Evolutionary conservation across 495 filamentous ascomycete species (phyloP).

Genomic region (Delitschia confertaspora): DNA sequence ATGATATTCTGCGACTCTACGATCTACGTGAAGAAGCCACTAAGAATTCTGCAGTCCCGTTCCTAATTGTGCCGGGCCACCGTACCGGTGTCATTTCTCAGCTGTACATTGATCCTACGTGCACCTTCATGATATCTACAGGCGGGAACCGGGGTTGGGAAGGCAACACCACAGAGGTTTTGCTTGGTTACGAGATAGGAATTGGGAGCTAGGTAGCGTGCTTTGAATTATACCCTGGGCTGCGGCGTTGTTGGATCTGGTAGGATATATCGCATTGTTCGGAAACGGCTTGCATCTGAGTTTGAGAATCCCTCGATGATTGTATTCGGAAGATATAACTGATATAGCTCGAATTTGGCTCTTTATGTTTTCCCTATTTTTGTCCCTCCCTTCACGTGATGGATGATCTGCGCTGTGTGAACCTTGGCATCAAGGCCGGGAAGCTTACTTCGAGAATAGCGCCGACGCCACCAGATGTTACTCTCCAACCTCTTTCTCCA

Average conservation of each 20-base stretch:
- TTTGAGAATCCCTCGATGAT: too few relatives aligned
- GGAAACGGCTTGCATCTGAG: too few relatives aligned
- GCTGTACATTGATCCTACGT: constrained; percentile 78
- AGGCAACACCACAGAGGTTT: constrained; percentile 78
- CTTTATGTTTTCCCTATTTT: too few relatives aligned
- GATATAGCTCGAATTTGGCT: too few relatives aligned
- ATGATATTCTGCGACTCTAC: constrained; percentile 89
- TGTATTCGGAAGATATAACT: too few relatives aligned
- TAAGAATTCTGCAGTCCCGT: constrained; percentile 77
- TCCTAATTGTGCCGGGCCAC: constrained; percentile 89
- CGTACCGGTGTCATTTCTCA: constrained; percentile 79
- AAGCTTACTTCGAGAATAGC: too few relatives aligned
- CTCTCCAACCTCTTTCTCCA: too few relatives aligned
- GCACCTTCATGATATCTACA: constrained; percentile 80
- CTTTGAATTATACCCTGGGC: constrained; percentile 25
- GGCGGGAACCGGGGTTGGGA: constrained; percentile 95
- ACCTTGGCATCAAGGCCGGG: too few relatives aligned
- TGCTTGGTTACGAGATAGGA: constrained; percentile 89
- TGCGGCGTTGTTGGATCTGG: constrained; percentile 17
- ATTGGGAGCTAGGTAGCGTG: constrained; percentile 33
- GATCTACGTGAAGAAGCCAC: constrained; percentile 62
- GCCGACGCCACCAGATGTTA: too few relatives aligned
- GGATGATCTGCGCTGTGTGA: too few relatives aligned
- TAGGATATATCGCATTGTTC: too few relatives aligned
- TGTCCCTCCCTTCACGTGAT: too few relatives aligned